A percentile compares a stretch with the other conserved stretches of the same genome.
Evolutionary conservation across 2,329 filamentous ascomycete genomes (phyloP).

Genomic region (Microsporum canis): DNA sequence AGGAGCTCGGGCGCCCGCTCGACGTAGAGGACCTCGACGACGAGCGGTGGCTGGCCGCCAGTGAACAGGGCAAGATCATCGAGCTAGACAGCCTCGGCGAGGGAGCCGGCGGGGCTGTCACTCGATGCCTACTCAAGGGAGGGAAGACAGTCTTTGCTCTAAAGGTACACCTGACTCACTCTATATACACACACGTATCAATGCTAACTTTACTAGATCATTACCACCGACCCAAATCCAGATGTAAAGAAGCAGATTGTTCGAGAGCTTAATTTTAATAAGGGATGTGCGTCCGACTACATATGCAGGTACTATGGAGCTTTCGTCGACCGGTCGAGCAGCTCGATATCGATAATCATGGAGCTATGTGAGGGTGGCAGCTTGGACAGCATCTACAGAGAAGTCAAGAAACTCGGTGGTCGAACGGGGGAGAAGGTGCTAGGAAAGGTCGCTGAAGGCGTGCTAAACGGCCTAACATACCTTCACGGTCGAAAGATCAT

Average conservation of each 20-base stretch:
- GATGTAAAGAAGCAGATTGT: constrained; percentile 98
- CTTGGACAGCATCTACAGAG: constrained; percentile 90
- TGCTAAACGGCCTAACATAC: constrained; percentile 86
- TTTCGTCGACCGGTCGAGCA: constrained; percentile 89
- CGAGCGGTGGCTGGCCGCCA: constrained; percentile 88
- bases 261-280: constrained; percentile 93
- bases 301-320: constrained; percentile 97
- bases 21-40: constrained; percentile 95
- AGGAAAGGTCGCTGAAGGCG: constrained; percentile 91
- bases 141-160: constrained; percentile 92
- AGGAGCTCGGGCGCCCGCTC: constrained; percentile 70
- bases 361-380: constrained; percentile 97
- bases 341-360: constrained; percentile 97
- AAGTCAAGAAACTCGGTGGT: constrained; percentile 90
- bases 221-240: constrained; percentile 94
- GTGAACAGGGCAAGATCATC: constrained; percentile 72
- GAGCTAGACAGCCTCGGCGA: constrained; percentile 86
- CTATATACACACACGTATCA: neutral
- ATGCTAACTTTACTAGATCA: constrained; percentile 52
- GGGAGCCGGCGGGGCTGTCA: constrained; percentile 91
- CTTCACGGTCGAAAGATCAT: constrained; percentile 94
- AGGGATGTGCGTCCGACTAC: constrained; percentile 87
- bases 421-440: constrained; percentile 94
- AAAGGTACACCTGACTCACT: constrained; percentile 52
- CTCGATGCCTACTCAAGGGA: constrained; percentile 74